Conservation (phyloP, 306 rosid species). For the Inga oerstediana region DNA sequence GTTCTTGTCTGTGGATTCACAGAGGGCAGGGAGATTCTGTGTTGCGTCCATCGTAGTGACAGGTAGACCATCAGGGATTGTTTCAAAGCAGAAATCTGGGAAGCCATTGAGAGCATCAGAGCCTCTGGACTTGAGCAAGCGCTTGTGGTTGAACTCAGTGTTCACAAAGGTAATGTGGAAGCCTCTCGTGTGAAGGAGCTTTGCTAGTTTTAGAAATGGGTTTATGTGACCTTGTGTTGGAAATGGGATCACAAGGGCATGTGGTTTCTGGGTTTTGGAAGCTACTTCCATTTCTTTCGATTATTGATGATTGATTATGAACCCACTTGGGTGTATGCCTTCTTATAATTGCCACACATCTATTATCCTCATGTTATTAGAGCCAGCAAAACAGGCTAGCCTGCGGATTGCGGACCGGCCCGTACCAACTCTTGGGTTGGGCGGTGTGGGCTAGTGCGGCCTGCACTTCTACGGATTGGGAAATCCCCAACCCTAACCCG, state of each 20-base stretch:
- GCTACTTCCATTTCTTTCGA: background rate
- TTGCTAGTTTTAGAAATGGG: constrained; percentile 50
- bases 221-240: constrained; percentile 53
- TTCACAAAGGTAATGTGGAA: constrained; percentile 48
- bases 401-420: too few relatives aligned
- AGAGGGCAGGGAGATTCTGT: constrained; percentile 41
- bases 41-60: constrained; percentile 36
- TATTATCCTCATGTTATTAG: background rate
- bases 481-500: too few relatives aligned
- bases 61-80: constrained; percentile 52
- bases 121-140: constrained; percentile 42
- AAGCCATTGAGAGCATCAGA: constrained; percentile 36
- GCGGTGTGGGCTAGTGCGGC: too few relatives aligned
- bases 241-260: constrained; percentile 40
- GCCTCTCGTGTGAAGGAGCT: constrained; percentile 43
- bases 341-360: background rate
- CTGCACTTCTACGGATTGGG: too few relatives aligned
- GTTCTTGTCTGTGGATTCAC: constrained; percentile 36
- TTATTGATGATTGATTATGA: background rate
- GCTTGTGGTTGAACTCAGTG: constrained; percentile 48
- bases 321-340: background rate
- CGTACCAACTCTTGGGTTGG: too few relatives aligned
- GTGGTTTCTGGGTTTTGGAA: constrained; percentile 32
- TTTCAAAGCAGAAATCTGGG: constrained; percentile 35
- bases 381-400: too few relatives aligned